Conservation (phyloP, 164 flowering plant species). For the Stephania japonica region DNA sequence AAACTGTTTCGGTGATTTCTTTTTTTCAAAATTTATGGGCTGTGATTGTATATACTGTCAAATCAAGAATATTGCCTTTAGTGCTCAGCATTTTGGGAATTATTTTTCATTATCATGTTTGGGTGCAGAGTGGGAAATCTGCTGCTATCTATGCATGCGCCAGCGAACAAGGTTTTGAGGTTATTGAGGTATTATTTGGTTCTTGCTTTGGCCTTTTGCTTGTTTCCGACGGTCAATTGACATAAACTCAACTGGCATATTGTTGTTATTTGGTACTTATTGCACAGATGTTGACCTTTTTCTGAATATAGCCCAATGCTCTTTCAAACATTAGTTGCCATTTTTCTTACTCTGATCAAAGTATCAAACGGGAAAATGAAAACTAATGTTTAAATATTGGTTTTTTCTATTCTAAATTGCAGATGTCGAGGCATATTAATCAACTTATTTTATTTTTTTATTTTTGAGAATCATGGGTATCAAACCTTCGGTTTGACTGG, state of each 20-base stretch:
- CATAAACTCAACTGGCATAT: neutral
- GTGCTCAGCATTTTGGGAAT: too few species aligned
- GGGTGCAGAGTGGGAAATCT: constrained; percentile 91
- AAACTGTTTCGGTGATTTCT: too few species aligned
- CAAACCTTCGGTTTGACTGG: too few species aligned
- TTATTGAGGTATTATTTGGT: constrained; percentile 64
- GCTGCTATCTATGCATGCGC: constrained; percentile 98
- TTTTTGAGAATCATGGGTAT: too few species aligned
- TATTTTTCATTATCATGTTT: neutral
- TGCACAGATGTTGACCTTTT: neutral
- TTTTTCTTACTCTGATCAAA: too few species aligned
- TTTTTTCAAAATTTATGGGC: neutral
- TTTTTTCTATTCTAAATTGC: too few species aligned
- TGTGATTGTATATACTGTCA: neutral
- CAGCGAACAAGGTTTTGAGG: constrained; percentile 80
- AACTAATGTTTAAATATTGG: too few species aligned
- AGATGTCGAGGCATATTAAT: too few species aligned
- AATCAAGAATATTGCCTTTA: too few species aligned
- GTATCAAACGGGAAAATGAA: too few species aligned
- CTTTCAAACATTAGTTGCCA: neutral
- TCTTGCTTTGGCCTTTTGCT: neutral
- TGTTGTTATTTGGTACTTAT: neutral
- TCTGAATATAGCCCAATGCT: neutral
- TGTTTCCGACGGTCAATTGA: neutral
- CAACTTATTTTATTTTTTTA: too few species aligned